Base-by-base conservation (phyloP, 2,329 filamentous ascomycete species). In the Grosmannia clavigera region DNA sequence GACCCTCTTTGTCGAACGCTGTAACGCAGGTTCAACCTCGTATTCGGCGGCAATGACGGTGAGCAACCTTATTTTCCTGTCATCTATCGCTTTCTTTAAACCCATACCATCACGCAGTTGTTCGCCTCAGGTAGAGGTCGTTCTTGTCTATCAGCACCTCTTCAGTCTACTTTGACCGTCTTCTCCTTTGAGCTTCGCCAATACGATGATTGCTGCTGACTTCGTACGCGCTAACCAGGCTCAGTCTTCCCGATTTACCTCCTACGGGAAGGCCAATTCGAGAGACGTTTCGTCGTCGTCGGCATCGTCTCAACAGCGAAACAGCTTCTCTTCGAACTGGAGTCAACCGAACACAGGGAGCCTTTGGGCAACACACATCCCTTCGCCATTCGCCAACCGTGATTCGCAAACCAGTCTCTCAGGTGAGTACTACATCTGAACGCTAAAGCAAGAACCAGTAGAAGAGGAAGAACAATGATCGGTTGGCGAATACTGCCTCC, bases 321-420 rank as follows among this genome's bases (percentile, higher is more conserved):
- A 53, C 57, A 69, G 69, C 58, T 74, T 74, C 63, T 59, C 67
- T 40, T 66, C 71, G 53, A 66, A 66, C 63, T 78, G 67, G 68
- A 75, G 74, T 46, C 56, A 58, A 46, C 19, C 56, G 3, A 25
- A 4, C 58, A 62, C 70, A 9, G 69, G 68, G 59, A 76, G 73
- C 38, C 80, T 83, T 51, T 84, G 81, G 81, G 75, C 75, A 14
- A 78, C 74, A 62, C 55, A n/a, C 35, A 25, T 60, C 12, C 3
- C 58, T 3, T 35, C 60, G 22, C 38, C 62, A 3, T 73, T 73
- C 67, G 71, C 71, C 69, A 73, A 72, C 62, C 75, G 71, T 66
- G 80, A 78, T 63, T 68, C 73, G 55, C 52, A 55, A 19, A 70
- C 72, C 46, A 73, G 71, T 55, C 71, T 77, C 57, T 75, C 75